Conservation (phyloP, 352 stramenopile species). For the Hyphochytrium catenoides region DNA sequence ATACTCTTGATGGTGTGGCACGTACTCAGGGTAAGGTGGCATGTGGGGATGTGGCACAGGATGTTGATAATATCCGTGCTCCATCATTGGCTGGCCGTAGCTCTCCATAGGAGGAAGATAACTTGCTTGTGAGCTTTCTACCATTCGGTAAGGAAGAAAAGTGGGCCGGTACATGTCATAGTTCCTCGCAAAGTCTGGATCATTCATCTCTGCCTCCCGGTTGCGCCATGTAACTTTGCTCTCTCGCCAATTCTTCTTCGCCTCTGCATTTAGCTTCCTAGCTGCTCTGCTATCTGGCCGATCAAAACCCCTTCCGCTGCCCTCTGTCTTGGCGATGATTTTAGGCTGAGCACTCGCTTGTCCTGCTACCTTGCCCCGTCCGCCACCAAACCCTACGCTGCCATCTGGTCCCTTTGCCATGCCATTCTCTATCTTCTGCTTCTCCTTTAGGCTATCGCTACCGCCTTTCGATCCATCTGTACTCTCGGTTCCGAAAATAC, state of each 20-base stretch:
- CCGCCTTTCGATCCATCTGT: constrained; percentile 3
- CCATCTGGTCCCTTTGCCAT: constrained; percentile 25
- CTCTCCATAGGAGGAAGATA: no score
- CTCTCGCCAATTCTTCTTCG: constrained; percentile 61
- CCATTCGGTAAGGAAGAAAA: no score
- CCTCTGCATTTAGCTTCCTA: constrained; percentile 5
- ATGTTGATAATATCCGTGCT: no score
- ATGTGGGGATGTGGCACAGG: no score
- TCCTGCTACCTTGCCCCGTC: background rate
- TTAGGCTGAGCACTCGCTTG: background rate
- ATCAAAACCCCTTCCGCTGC: background rate
- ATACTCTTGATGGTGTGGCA: no score
- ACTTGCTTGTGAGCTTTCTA: no score
- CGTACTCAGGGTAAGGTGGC: no score
- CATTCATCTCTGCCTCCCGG: constrained; percentile 73
- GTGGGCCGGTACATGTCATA: constrained; percentile 33
- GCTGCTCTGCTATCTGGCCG: constrained; percentile 1
- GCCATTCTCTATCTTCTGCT: constrained; percentile 22
- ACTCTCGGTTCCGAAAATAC: constrained; percentile 67
- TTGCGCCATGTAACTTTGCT: constrained; percentile 80
- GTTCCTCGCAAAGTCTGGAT: constrained; percentile 69
- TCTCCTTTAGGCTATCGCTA: constrained; percentile 1
- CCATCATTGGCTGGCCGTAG: no score
- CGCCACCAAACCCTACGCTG: constrained; percentile 9
- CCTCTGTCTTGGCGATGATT: constrained; percentile 1